Evolutionary conservation across 2,329 filamentous ascomycete species (phyloP).

Genomic region (Colletotrichum echinochloae): DNA sequence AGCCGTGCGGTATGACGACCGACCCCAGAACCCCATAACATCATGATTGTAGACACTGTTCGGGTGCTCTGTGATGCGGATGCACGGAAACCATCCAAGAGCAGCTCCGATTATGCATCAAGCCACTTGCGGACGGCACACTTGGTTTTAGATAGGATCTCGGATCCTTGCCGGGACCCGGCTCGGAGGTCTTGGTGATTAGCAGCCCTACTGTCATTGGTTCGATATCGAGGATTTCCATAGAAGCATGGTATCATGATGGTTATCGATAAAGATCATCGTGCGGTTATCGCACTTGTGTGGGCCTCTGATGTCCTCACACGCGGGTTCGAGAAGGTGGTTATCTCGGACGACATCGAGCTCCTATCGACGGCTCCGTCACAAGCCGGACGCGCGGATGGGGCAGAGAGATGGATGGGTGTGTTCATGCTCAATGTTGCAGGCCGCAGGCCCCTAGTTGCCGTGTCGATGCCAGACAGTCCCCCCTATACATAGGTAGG

Average conservation of each 20-base stretch:
- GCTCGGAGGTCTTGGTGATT: conserved; percentile 20
- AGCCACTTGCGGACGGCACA: conserved; percentile 27
- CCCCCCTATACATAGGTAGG: conserved; percentile 31
- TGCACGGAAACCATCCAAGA: conserved; percentile 13
- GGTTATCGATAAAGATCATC: conserved; percentile 13
- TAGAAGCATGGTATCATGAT: not conserved
- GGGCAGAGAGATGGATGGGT: conserved; percentile 23
- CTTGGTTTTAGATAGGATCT: conserved; percentile 32
- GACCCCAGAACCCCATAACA: not conserved
- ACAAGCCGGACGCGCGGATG: conserved; percentile 30
- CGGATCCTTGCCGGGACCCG: conserved; percentile 32
- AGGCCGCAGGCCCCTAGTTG: not conserved
- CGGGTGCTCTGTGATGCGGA: conserved; percentile 37
- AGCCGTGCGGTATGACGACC: not conserved
- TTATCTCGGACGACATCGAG: not conserved
- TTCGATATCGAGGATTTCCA: not conserved
- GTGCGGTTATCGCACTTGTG: conserved; percentile 20
- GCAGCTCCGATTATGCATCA: conserved; percentile 27
- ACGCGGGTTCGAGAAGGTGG: not conserved
- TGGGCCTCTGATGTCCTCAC: too few relatives aligned
- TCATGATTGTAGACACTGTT: conserved; percentile 11
- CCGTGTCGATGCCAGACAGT: not conserved
- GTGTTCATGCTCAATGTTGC: conserved; percentile 12
- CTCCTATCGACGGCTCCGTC: conserved; percentile 30
- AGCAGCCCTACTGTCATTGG: conserved; percentile 19